Evolutionary conservation across 2,329 filamentous ascomycete species (phyloP), one percentile per base, ranked within the genome.

Genomic region (Botrytis sinoallii): DNA sequence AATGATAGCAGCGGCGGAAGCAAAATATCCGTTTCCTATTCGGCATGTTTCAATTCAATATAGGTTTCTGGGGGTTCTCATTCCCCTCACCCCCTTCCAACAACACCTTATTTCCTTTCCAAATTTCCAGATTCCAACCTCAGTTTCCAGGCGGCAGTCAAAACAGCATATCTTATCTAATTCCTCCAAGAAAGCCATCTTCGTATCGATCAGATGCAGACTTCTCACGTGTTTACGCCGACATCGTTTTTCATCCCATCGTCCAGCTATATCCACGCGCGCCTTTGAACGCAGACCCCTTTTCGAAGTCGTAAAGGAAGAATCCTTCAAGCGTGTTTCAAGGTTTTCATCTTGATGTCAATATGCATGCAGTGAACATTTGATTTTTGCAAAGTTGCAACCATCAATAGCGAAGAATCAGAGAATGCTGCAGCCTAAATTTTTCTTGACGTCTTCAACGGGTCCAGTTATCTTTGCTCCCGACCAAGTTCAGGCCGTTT

Each of bases 381-480:
- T 29, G 29, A 48, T 42, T 57, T 42, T 69, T 72, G 71, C 71
- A 72, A 72, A 72, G 71, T 72, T 72, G 71, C 71, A 69, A 72
- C 35, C 40, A 67, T 67, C 48, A 32, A 32, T 48, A 59, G 20
- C 29, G 52, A 57, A 57, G n/a, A 57, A 60, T 46, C 10, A 35
- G n/a, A 22, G 40, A 60, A 69, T 60, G 29, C 38, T 72, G 71
- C 40, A 60, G 71, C 71, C 71, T 72, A 72, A 68, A 25, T 52
- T 60, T 52, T 35, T 48, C 48, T 59, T 32, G 52, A 40, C 29
- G 55, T 46, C 64, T 72, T 32, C 32, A 55, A 38, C 32, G 44
- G 61, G 35, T 57, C 60, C 32, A 65, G 38, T 67, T 32, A 59
- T 66, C 70, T 44, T 55, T 55, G 38, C 46, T 68, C 38, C 69